These are phyloP conservation scores for Taiozyma sp. DNA, from an alignment of 1,139 yeast species.

Conservation along the genomic window DNA sequence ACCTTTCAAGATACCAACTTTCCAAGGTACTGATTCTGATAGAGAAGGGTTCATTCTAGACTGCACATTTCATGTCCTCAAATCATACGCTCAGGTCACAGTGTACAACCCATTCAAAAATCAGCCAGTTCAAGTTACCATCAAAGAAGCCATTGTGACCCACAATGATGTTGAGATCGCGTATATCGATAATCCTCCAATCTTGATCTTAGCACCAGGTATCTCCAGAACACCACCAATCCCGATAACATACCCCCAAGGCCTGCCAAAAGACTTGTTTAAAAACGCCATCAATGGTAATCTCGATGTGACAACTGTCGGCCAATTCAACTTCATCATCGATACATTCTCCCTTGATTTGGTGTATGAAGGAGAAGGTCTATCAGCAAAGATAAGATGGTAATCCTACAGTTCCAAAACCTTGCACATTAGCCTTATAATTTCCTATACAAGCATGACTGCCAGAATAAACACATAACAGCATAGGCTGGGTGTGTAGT, in stretches of 20 bases:
- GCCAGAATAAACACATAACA: background rate
- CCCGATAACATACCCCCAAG: conserved; percentile 42
- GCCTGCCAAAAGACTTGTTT: conserved; percentile 46
- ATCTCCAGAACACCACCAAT: conserved; percentile 42
- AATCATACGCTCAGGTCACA: conserved; percentile 47
- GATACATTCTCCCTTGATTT: conserved; percentile 37
- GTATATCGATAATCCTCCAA: conserved; percentile 34
- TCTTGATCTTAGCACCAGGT: conserved; percentile 44
- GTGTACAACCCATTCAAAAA: conserved; percentile 49
- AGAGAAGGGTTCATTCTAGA: conserved; percentile 33
- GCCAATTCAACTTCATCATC: conserved; percentile 35
- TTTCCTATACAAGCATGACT: background rate
- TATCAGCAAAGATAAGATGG: conserved; percentile 37
- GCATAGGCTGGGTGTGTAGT: background rate
- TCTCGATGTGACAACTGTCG: conserved; percentile 41
- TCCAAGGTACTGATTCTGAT: conserved; percentile 1
- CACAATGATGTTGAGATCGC: conserved; percentile 44
- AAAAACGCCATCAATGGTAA: conserved; percentile 47
- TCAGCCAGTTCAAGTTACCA: conserved; percentile 33
- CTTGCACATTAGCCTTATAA: background rate
- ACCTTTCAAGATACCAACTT: conserved; percentile 22
- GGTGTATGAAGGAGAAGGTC: conserved; percentile 39
- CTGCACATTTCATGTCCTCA: conserved; percentile 46
- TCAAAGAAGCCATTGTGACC: conserved; percentile 42
- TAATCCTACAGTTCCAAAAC: conserved; percentile 11